Conservation (phyloP, 176 grass and related monocot species). For the Rhynchospora breviuscula region DNA sequence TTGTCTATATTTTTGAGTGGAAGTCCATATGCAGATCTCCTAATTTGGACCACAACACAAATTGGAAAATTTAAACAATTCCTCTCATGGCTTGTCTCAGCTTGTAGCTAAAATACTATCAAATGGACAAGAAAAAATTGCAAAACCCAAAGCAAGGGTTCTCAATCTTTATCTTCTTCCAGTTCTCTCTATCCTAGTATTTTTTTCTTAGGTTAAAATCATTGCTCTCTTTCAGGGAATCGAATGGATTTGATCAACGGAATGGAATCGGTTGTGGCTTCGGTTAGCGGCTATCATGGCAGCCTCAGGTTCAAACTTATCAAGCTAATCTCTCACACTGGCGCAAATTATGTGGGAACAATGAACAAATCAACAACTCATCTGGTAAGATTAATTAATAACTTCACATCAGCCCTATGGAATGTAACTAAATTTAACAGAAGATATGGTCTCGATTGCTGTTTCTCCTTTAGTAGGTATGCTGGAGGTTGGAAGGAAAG, state of each 20-base stretch:
- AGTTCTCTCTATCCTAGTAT: not conserved
- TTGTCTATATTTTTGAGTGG: not conserved
- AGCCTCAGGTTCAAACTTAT: conserved; percentile 65
- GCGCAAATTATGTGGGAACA: conserved; percentile 69
- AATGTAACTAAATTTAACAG: not conserved
- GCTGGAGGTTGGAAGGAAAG: conserved; percentile 81
- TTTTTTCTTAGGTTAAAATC: not conserved
- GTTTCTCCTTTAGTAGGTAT: conserved; percentile 43
- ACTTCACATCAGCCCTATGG: not conserved
- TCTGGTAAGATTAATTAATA: conserved; percentile 36
- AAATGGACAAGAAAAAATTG: not conserved
- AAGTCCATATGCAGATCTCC: not conserved
- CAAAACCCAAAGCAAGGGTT: not conserved
- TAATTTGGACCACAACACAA: not conserved
- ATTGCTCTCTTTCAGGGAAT: conserved; percentile 19
- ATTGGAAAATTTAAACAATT: not conserved
- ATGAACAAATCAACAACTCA: conserved; percentile 87
- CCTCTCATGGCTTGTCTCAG: not conserved
- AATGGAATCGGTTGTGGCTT: conserved; percentile 69
- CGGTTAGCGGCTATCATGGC: conserved; percentile 89
- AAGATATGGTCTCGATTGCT: not conserved
- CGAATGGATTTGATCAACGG: conserved; percentile 30
- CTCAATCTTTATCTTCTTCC: not conserved
- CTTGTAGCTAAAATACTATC: not conserved
- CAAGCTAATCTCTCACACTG: conserved; percentile 74